Evolutionary conservation across 2,329 filamentous ascomycete species (phyloP).

Genomic region (Onygenales sp.): DNA sequence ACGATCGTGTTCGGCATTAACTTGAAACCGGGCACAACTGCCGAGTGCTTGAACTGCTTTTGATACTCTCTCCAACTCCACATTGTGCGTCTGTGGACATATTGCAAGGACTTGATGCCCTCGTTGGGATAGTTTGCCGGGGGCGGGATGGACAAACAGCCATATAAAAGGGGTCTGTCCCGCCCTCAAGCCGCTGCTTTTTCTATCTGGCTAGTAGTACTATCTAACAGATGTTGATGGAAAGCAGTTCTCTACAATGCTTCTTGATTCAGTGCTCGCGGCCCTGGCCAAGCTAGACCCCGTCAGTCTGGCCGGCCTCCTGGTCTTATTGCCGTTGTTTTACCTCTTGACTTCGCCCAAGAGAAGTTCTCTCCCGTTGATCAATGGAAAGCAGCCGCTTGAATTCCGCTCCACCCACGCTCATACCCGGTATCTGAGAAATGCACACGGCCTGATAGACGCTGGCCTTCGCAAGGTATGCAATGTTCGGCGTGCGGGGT

Average conservation of each 20-base stretch:
- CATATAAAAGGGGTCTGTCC: no score
- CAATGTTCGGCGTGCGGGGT: neutral
- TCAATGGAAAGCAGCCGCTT: neutral
- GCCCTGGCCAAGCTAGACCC: neutral
- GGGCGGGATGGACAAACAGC: no score
- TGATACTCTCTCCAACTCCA: no score
- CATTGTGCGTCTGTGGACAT: no score
- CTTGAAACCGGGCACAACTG: no score
- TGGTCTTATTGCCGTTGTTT: neutral
- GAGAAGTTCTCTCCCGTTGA: neutral
- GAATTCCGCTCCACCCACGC: conserved; percentile 7
- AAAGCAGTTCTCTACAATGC: neutral
- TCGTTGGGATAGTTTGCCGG: no score
- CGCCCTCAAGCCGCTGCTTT: no score
- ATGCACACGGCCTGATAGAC: conserved; percentile 2
- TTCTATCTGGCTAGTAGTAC: no score
- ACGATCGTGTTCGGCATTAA: no score
- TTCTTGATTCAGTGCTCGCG: neutral
- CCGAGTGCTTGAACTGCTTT: no score
- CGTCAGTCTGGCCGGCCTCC: neutral
- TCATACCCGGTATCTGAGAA: conserved; percentile 6
- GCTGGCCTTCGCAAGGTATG: conserved; percentile 6
- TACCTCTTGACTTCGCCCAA: neutral
- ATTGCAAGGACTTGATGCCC: no score
- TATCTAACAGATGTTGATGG: neutral